Evolutionary conservation across 306 rosid genomes (phyloP).

Genomic region (Castanea mollissima): DNA sequence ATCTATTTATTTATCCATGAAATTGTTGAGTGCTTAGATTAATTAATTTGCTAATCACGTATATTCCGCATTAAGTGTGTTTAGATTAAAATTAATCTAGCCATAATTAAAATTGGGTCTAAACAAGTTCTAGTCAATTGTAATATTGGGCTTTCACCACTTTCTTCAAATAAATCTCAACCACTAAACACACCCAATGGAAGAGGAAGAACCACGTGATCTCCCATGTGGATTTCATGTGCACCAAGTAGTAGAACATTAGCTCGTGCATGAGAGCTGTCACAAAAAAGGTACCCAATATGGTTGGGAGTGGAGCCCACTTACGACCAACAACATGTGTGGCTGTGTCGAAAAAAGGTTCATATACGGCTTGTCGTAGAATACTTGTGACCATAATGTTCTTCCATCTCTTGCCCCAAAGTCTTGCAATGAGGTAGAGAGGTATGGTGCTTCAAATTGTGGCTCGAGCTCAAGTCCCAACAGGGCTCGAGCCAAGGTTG

Average conservation of each 20-base stretch:
- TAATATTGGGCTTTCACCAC: neutral
- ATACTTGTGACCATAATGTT: slow-evolving; percentile 34
- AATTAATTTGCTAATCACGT: too few species aligned
- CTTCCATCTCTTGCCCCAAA: slow-evolving; percentile 54
- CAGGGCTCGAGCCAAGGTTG: slow-evolving; percentile 10
- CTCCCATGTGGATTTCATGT: slow-evolving; percentile 43
- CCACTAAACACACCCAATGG: slow-evolving; percentile 32
- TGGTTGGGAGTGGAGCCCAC: slow-evolving; percentile 28
- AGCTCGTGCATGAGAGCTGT: slow-evolving; percentile 49
- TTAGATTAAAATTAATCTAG: too few species aligned
- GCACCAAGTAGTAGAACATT: slow-evolving; percentile 36
- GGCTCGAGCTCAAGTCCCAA: slow-evolving; percentile 37
- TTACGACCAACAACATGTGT: neutral
- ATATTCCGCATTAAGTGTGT: too few species aligned
- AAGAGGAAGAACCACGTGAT: slow-evolving; percentile 36
- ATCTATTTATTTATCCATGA: too few species aligned
- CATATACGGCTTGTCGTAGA: slow-evolving; percentile 39
- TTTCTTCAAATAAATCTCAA: slow-evolving; percentile 29
- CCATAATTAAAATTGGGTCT: too few species aligned
- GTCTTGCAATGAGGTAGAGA: slow-evolving; percentile 39
- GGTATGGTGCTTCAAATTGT: slow-evolving; percentile 39
- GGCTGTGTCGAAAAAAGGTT: slow-evolving; percentile 18
- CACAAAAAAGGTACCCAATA: slow-evolving; percentile 27
- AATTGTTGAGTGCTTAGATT: too few species aligned
- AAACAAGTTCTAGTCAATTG: too few species aligned